These are phyloP conservation scores for Tuber calosporum DNA, from an alignment of 495 filamentous ascomycete genomes.

Conservation along the genomic window DNA sequence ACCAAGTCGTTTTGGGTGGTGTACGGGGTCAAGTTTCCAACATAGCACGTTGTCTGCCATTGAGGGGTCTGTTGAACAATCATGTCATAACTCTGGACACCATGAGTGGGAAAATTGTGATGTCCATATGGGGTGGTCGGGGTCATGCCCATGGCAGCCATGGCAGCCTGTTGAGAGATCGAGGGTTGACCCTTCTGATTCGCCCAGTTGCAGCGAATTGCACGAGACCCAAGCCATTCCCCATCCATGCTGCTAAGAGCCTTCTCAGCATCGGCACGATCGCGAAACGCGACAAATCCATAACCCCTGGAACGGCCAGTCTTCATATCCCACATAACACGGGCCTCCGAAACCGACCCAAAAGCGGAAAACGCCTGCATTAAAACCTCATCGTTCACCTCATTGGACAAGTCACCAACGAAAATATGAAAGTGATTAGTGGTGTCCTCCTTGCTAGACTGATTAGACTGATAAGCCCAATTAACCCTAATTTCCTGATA, in stretches of 20 bases:
- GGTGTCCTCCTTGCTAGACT: constrained; percentile 89
- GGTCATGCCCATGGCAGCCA: constrained; percentile 98
- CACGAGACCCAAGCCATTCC: constrained; percentile 97
- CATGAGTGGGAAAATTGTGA: constrained; percentile 96
- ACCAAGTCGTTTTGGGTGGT: constrained; percentile 93
- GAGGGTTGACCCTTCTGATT: constrained; percentile 99
- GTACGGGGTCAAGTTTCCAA: constrained; percentile 96
- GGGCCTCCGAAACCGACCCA: constrained; percentile 93
- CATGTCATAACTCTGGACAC: constrained; percentile 96
- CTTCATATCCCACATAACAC: constrained; percentile 99
- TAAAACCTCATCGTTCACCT: constrained; percentile 96
- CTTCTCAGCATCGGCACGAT: constrained; percentile 89
- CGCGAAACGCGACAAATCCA: constrained; percentile 96
- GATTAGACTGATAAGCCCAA: constrained; percentile 99
- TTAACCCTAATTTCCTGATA: constrained; percentile 97
- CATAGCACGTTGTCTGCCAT: constrained; percentile 99
- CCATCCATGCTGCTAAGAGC: constrained; percentile 96
- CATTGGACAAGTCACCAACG: constrained; percentile 95
- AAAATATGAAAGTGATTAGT: constrained; percentile 99
- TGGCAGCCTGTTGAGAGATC: constrained; percentile 91
- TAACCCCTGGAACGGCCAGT: constrained; percentile 95
- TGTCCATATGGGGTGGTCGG: constrained; percentile 94
- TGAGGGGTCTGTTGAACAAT: constrained; percentile 92
- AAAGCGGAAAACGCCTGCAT: constrained; percentile 95
- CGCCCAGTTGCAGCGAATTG: constrained; percentile 99